Evolutionary conservation across 139 green algal genomes (phyloP).

Genomic region (Penium margaritaceum): DNA sequence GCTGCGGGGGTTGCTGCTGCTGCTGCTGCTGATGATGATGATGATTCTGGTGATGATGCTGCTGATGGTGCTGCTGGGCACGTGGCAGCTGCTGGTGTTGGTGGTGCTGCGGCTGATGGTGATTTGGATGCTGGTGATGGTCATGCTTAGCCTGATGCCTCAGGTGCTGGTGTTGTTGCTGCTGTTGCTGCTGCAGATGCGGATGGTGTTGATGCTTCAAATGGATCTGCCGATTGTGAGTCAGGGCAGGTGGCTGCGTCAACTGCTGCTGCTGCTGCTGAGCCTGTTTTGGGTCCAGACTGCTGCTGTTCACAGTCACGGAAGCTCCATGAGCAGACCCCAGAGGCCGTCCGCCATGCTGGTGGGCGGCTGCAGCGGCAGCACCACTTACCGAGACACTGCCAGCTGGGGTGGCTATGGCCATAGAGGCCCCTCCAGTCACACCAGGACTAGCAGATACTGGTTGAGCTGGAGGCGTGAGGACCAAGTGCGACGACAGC

Average conservation of each 20-base stretch:
- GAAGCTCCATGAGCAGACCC: neutral
- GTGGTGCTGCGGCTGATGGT: neutral
- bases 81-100: no score
- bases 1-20: slow-evolving; percentile 7
- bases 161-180: slow-evolving; percentile 15
- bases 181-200: slow-evolving; percentile 24
- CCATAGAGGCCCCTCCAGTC: no score
- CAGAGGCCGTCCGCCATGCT: slow-evolving; percentile 3
- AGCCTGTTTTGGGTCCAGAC: neutral
- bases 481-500: no score
- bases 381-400: no score
- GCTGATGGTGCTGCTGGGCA: slow-evolving; percentile 7
- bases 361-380: neutral
- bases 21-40: slow-evolving; percentile 16
- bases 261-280: slow-evolving; percentile 17
- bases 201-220: no score
- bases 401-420: no score
- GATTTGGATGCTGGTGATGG: neutral
- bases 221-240: slow-evolving; percentile 1
- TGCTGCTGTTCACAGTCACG: slow-evolving; percentile 9
- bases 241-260: neutral
- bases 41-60: slow-evolving; percentile 15
- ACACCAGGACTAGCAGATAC: no score
- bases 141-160: neutral
- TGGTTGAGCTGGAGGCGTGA: no score